Conservation (phyloP, 495 filamentous ascomycete species). For the Tuber umbilicatum region DNA sequence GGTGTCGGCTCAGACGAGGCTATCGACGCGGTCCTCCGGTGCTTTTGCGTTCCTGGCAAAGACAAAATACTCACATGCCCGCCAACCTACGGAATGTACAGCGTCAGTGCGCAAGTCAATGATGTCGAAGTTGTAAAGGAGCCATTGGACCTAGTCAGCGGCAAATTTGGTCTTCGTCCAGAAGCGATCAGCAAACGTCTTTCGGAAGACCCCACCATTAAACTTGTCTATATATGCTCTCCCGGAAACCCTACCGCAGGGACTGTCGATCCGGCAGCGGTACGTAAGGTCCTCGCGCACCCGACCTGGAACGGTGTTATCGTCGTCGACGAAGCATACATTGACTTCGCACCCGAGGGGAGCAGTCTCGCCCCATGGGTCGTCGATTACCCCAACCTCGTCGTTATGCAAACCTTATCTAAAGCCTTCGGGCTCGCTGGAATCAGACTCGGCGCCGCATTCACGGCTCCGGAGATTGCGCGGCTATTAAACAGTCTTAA, state of each 20-base stretch:
- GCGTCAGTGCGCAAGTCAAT: conserved; percentile 86
- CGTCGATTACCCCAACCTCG: conserved; percentile 85
- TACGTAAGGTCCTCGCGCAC: conserved; percentile 70
- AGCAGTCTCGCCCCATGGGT: conserved; percentile 89
- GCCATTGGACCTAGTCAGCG: conserved; percentile 56
- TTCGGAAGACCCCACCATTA: conserved; percentile 59
- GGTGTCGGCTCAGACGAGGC: conserved; percentile 95
- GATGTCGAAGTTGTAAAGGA: conserved; percentile 80
- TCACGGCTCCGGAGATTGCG: conserved; percentile 55
- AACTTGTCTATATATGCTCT: conserved; percentile 84
- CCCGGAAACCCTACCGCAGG: conserved; percentile 89
- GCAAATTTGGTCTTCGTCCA: conserved; percentile 63
- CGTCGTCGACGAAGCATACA: conserved; percentile 90
- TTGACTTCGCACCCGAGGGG: conserved; percentile 80
- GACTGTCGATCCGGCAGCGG: conserved; percentile 66
- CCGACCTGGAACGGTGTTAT: conserved; percentile 93
- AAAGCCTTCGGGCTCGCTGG: conserved; percentile 95
- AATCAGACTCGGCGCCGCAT: conserved; percentile 68
- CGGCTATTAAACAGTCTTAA: conserved; percentile 79
- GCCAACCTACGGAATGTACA: conserved; percentile 98
- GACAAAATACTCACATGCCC: conserved; percentile 92
- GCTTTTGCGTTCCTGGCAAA: conserved; percentile 78
- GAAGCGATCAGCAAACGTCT: conserved; percentile 60
- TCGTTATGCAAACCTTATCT: conserved; percentile 94
- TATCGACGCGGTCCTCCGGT: conserved; percentile 85